Base-by-base conservation (phyloP, 2,329 filamentous ascomycete genomes). In the Colletotrichum noveboracense region DNA sequence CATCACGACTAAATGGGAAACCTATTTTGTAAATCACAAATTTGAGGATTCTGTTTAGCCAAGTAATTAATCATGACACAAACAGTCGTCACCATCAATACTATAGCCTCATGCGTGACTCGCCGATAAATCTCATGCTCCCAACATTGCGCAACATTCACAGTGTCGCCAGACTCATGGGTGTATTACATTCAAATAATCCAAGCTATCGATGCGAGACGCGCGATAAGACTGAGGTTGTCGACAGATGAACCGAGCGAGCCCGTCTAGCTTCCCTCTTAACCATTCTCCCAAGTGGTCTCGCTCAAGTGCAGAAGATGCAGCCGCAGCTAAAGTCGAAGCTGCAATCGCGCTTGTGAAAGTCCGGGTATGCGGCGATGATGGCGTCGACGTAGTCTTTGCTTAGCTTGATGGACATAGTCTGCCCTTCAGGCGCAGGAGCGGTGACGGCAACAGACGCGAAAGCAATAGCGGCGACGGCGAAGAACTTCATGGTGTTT, bases 371-470 rank as follows among this genome's bases (percentile, higher is more conserved):
- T 7, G 66, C 66, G 10, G 66, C 66, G 18, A 43, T 16, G 12
- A 70, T 70, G 6, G 66, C 55, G 32, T 70, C 66, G 55, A 70
- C 34, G 61, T 28, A 38, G n/a, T 83, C 61, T 21, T 65, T 28
- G 61, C 61, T 65, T 0, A 65, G 32, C 34, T 65, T 48, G 24
- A 65, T 21, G 0, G 61, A 24, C n/a, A 13, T 21, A 10, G 61
- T 4, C 61, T 43, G 32, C 12, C 32, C 61, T 1, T 9, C 34
- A 2, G 21, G 61, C 13, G 21, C 26, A 21, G 61, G 61, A 5
- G 61, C 61, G 1, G 61, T 34, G 24, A 66, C 28, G 5, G 64
- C 18, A 18, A 66, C 38, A 2, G 61, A 48, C 7, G 34, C 61
- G 5, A 65, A 0, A 0, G 61, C 14, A 24, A 48, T 3, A 1